phyloP scores from a whole-genome alignment of 1,284 basidiomycete species.

The Marasmius tenuissimus region DNA sequence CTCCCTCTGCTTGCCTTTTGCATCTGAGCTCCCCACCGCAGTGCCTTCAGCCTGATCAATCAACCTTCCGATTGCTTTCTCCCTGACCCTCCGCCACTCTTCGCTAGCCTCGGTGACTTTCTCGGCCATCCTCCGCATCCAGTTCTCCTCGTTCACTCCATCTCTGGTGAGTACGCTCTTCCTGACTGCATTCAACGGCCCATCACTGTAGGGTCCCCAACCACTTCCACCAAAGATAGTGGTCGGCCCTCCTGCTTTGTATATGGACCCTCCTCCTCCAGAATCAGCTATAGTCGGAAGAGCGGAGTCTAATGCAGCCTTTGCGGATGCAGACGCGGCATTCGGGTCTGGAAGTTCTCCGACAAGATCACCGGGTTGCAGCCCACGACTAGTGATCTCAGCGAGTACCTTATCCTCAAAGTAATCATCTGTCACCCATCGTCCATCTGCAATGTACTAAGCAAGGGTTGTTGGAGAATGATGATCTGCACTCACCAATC shows the following conservation, averaged over 20 bases:
- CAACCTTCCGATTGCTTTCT: constrained; percentile 31
- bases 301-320: not conserved
- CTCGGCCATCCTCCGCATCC: constrained; percentile 81
- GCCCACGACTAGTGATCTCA: constrained; percentile 69
- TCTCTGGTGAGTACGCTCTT: constrained; percentile 71
- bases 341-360: constrained; percentile 79
- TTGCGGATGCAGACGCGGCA: constrained; percentile 29
- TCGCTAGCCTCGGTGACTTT: constrained; percentile 62
- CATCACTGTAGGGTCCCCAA: constrained; percentile 82
- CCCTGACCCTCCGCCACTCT: constrained; percentile 63
- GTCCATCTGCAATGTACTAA: constrained; percentile 60
- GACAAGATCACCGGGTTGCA: constrained; percentile 74
- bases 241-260: constrained; percentile 82
- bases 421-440: constrained; percentile 94
- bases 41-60: constrained; percentile 28
- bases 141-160: constrained; percentile 82
- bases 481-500: constrained; percentile 54
- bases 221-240: constrained; percentile 85
- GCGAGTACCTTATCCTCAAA: constrained; percentile 81
- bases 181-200: constrained; percentile 74
- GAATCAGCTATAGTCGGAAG: constrained; percentile 1
- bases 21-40: constrained; percentile 23
- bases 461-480: not conserved
- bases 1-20: constrained; percentile 13
- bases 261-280: constrained; percentile 56